Evolutionary conservation across 2,329 filamentous ascomycete species (phyloP).

Genomic region (Cercospora sp.): DNA sequence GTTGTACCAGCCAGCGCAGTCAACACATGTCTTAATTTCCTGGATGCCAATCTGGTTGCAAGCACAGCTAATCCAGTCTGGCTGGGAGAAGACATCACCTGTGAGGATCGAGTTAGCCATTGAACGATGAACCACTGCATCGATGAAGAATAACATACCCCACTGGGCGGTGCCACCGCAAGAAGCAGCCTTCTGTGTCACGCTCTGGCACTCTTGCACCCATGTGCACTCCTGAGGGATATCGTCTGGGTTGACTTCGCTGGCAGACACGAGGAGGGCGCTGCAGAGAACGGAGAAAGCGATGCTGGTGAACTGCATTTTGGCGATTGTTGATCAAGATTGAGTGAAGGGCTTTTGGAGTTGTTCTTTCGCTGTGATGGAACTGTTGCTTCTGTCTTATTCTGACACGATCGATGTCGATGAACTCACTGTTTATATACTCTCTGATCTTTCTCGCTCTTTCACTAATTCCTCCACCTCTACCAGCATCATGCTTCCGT

Average conservation of each 20-base stretch:
- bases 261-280: not conserved
- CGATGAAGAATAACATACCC: not conserved
- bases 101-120: not conserved
- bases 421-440: not conserved
- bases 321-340: not conserved
- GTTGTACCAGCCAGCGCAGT: not conserved
- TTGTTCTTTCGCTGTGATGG: not conserved
- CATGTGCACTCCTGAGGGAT: not conserved
- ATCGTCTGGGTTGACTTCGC: constrained; percentile 7
- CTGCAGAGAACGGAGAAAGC: constrained; percentile 1
- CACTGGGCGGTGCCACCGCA: not conserved
- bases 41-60: not conserved
- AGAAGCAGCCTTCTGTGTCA: not conserved
- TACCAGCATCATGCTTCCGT: not conserved
- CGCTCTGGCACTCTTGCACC: not conserved
- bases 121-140: not conserved
- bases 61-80: not conserved
- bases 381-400: not conserved
- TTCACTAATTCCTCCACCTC: not conserved
- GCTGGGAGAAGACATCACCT: constrained; percentile 5
- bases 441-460: not conserved
- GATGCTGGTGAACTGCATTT: constrained; percentile 1
- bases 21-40: not conserved
- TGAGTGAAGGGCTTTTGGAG: not conserved
- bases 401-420: not conserved